Evolutionary conservation across 139 green algal species (phyloP).

Genomic region (Dunaliella sp.): DNA sequence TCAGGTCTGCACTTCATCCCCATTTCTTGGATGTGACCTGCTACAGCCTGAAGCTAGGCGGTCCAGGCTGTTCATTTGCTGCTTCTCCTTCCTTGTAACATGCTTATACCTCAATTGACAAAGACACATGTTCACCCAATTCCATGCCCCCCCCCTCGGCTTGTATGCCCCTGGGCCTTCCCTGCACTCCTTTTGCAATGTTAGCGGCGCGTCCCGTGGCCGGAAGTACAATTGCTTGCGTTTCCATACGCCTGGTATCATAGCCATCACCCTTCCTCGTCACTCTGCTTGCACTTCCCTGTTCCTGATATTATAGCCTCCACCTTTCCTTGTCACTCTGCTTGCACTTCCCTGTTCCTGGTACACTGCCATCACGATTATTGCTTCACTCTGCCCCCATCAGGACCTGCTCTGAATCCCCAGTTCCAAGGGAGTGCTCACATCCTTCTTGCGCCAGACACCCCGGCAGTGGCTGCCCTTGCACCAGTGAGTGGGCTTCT

Average conservation of each 20-base stretch:
- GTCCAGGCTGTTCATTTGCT: too few relatives aligned
- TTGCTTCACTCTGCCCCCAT: not conserved
- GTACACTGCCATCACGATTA: too few relatives aligned
- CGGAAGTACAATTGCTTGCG: not conserved
- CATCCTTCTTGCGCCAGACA: conserved; percentile 57
- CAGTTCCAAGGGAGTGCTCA: conserved; percentile 13
- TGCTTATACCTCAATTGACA: too few relatives aligned
- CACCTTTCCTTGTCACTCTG: not conserved
- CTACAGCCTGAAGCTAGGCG: too few relatives aligned
- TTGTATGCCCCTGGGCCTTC: too few relatives aligned
- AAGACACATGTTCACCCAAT: too few relatives aligned
- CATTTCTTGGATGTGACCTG: too few relatives aligned
- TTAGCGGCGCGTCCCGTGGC: too few relatives aligned
- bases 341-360: not conserved
- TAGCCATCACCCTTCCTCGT: not conserved
- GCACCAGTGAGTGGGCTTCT: not conserved
- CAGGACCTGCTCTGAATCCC: conserved; percentile 49
- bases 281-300: not conserved
- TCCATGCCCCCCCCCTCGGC: too few relatives aligned
- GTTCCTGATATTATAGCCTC: not conserved
- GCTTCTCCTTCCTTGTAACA: too few relatives aligned
- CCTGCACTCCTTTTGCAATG: too few relatives aligned
- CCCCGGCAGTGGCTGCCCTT: conserved; percentile 27
- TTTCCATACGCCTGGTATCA: not conserved
- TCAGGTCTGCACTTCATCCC: too few relatives aligned